Evolutionary conservation across 768 basidiomycete species (phyloP), one percentile per base, ranked within the genome.

Genomic region (Neoboletus subvelutipes): DNA sequence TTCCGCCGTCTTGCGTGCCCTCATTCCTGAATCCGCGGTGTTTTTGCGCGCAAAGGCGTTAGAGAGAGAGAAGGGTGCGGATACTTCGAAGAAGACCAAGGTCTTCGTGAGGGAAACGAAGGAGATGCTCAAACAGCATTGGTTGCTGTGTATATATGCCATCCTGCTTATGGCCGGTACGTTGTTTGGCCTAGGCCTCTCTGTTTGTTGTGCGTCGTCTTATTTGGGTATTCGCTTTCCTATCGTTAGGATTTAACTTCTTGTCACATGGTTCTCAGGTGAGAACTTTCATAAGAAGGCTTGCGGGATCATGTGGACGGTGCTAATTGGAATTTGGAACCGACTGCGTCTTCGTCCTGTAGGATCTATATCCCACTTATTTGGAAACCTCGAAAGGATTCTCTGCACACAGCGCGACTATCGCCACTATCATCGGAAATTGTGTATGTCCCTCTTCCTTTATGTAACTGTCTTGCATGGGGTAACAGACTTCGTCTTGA

Each of bases 361-460:
- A 85, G 78, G 87, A 90, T 72, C 69, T 90, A n/a, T 92, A 90
- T 72, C 90, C 91, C 49, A 90, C 86, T 10, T 92, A 90, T 67
- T 75, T 92, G 49, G 71, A 83, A 54, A 73, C 70, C 2, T 77
- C 83, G 24, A 93, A 92, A 67, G 76, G 78, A 17, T 84, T 93
- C 67, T 70, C 76, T 36, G 28, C 77, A 1, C 78, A 84, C 59
- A 66, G 78, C 58, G 80, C 90, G 1, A 88, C 88, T 7, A 77
- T 84, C 34, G 88, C 90, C 0, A 93, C 92, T 11, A 93, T 94
- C 67, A 88, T 94, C 58, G 87, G 88, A 42, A 89, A 83, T 66
- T 85, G 83, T 64, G 86, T 79, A 67, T 48, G 77, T 73, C 18
- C 20, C 37, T 28, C 41, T 50, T 50, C 17, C 37, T 62, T 18